Base-by-base conservation (phyloP, 371 early-diverging fungal genomes). In the Haplosporangium sp. region DNA sequence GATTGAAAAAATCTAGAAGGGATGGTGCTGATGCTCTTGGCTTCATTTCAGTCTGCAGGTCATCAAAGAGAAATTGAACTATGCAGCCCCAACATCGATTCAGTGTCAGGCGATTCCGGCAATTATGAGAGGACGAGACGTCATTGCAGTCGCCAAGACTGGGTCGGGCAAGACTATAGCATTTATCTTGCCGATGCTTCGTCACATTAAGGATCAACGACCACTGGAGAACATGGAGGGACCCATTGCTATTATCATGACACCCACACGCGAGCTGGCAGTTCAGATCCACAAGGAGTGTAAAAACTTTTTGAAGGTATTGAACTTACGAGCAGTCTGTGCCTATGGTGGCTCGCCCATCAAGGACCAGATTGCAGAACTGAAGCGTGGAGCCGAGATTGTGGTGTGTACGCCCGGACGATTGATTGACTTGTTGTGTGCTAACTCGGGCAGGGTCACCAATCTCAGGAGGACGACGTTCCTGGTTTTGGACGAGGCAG, bases 341-440 rank as follows among this genome's bases (percentile, higher is more conserved):
- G 95, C 95, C 37, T 99, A 99, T 85, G 99, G 99, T 62, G 99
- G 99, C 43, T 93, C 98, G 0, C 95, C 97, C 10, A 95, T 98
- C 67, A 96, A 97, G 81, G 96, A 97, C 64, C 99, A 99, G 73
- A 99, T 99, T 74, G 96, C 94, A 14, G 99, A 99, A 79, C 82
- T 99, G 43, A 98, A 98, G 83, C 89, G 96, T 62, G 99, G 99
- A 3, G 96, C 96, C 66, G 99, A 99, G 79, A 95, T 99, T 73
- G 90, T 99, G 62, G 96, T 99, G 43, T 97, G 98, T 83, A 99
- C 99, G 14, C 99, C 99, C 16, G 99, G 99, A 6, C 92, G 99
- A 67, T 91, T 99, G 92, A 99, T 99, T 80, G 99, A 99, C 85
- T 83, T 99, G 59, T 87, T 99, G 51, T 94, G 95, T 82, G 97